These are phyloP conservation scores for Paramyrothecium roridum DNA, from an alignment of 2,329 filamentous ascomycete species.

Conservation along the genomic window DNA sequence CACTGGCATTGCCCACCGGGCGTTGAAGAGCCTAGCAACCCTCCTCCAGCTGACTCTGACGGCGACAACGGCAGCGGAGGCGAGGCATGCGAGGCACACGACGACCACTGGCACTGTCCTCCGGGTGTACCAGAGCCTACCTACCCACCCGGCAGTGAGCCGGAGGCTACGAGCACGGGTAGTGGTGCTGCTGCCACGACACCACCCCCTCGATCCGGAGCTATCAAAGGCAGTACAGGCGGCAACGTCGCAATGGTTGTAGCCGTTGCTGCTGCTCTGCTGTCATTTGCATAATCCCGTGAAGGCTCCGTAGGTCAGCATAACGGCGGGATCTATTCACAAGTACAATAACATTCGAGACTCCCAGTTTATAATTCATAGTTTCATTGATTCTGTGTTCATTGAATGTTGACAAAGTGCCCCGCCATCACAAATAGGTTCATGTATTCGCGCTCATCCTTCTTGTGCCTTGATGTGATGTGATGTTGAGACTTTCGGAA, in stretches of 20 bases:
- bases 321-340: no score
- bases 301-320: no score
- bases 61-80: not conserved
- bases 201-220: not conserved
- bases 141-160: not conserved
- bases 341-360: no score
- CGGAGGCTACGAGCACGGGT: not conserved
- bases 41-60: not conserved
- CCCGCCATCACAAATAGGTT: no score
- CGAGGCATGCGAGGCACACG: not conserved
- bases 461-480: no score
- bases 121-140: not conserved
- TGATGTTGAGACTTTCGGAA: no score
- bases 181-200: not conserved
- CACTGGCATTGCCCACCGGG: not conserved
- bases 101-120: slow-evolving; percentile 1
- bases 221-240: not conserved
- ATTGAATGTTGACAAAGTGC: no score
- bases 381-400: no score
- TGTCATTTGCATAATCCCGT: not conserved
- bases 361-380: no score
- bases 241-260: not conserved
- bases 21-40: not conserved
- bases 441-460: no score
- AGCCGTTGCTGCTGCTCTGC: not conserved